Evolutionary conservation across 352 stramenopile species (phyloP).

Genomic region (Globisporangium megalacanthum): DNA sequence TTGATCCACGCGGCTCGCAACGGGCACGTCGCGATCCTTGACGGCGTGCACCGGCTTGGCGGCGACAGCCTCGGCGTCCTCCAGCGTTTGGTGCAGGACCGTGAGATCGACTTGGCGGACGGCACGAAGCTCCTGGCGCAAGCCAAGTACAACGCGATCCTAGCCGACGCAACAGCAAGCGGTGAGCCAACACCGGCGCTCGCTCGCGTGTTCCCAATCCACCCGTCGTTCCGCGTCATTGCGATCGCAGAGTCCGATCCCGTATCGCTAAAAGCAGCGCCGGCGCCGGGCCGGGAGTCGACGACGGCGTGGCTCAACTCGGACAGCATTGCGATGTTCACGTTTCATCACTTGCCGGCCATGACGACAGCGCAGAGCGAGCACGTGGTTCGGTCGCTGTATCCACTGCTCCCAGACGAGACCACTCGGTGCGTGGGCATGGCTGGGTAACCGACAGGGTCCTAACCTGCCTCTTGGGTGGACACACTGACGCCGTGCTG

Average conservation of each 20-base stretch:
- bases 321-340: slow-evolving; percentile 78
- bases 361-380: slow-evolving; percentile 36
- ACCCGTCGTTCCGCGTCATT: slow-evolving; percentile 88
- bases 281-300: slow-evolving; percentile 33
- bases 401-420: slow-evolving; percentile 41
- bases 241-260: slow-evolving; percentile 69
- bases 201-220: slow-evolving; percentile 52
- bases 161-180: slow-evolving; percentile 15
- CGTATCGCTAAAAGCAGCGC: slow-evolving; percentile 22
- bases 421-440: slow-evolving; percentile 38
- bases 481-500: neutral
- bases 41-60: slow-evolving; percentile 92
- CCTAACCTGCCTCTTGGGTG: no score
- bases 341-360: slow-evolving; percentile 51
- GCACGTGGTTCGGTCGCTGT: slow-evolving; percentile 45
- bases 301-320: slow-evolving; percentile 63
- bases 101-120: slow-evolving; percentile 87
- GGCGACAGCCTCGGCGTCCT: slow-evolving; percentile 88
- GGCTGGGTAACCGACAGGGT: no score
- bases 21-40: slow-evolving; percentile 85
- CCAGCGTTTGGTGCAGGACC: slow-evolving; percentile 83
- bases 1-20: slow-evolving; percentile 84
- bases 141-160: slow-evolving; percentile 51
- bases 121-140: slow-evolving; percentile 74
- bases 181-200: slow-evolving; percentile 13